A percentile compares a stretch with the other conserved stretches of the same genome.
These are phyloP conservation scores for Populus hybrid DNA, from an alignment of 441 rosid species.

Conservation along the genomic window DNA sequence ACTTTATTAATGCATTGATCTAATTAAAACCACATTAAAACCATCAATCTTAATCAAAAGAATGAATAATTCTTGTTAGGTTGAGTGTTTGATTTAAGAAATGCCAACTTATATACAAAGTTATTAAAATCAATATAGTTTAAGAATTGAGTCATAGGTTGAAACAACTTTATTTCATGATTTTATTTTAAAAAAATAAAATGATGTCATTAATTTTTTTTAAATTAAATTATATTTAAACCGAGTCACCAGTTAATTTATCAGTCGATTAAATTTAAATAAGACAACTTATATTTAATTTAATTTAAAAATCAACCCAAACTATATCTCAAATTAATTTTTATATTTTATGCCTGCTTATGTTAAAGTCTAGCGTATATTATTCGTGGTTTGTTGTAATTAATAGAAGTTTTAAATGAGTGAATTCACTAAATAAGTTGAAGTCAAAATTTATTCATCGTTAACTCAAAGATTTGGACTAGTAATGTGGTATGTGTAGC, in stretches of 20 bases:
- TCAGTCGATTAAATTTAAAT: too few relatives aligned
- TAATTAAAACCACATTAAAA: too few relatives aligned
- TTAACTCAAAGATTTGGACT: neutral
- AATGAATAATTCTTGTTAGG: neutral
- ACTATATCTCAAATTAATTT: too few relatives aligned
- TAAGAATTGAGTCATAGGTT: neutral
- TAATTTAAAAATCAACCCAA: too few relatives aligned
- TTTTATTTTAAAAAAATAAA: too few relatives aligned
- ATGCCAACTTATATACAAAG: neutral
- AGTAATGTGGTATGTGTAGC: neutral
- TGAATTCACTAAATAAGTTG: neutral
- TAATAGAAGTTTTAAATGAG: neutral
- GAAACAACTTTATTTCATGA: too few relatives aligned
- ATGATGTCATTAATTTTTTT: too few relatives aligned
- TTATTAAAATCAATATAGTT: too few relatives aligned
- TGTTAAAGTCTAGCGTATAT: too few relatives aligned
- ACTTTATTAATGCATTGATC: neutral
- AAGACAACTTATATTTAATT: too few relatives aligned
- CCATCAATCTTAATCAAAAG: neutral
- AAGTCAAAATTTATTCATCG: neutral
- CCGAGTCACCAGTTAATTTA: too few relatives aligned
- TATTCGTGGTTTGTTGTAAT: neutral
- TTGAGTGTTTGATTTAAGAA: neutral
- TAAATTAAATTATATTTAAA: too few relatives aligned
- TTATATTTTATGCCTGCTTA: neutral